These are phyloP conservation scores for Cokeromyces recurvatus DNA, from an alignment of 371 early-diverging fungal genomes.

Conservation along the genomic window DNA sequence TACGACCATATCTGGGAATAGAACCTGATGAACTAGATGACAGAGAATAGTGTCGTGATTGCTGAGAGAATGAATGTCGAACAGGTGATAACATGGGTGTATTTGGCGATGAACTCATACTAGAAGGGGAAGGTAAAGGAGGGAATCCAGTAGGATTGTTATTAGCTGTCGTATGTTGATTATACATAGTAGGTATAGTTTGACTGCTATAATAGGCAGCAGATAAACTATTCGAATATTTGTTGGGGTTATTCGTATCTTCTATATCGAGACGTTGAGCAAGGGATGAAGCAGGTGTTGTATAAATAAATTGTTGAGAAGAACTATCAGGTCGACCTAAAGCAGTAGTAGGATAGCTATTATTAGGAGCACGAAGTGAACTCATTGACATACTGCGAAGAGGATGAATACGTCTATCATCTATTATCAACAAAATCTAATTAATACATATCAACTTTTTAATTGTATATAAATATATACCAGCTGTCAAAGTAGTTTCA, in stretches of 20 bases:
- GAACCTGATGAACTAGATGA: slow-evolving; percentile 17
- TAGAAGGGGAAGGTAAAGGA: slow-evolving; percentile 33
- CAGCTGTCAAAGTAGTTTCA: too few relatives aligned
- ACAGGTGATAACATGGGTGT: slow-evolving; percentile 14
- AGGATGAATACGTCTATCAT: slow-evolving; percentile 22
- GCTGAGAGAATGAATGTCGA: background rate
- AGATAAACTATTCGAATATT: slow-evolving; percentile 10
- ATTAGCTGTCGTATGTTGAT: background rate
- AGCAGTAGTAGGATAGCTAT: slow-evolving; percentile 14
- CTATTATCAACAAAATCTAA: background rate
- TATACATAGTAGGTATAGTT: slow-evolving; percentile 8
- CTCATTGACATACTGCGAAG: slow-evolving; percentile 45
- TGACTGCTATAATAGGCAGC: slow-evolving; percentile 14
- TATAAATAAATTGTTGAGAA: slow-evolving; percentile 17
- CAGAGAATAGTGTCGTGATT: slow-evolving; percentile 21
- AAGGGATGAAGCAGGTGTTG: slow-evolving; percentile 7
- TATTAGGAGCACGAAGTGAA: slow-evolving; percentile 17
- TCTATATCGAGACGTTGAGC: slow-evolving; percentile 22
- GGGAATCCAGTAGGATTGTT: slow-evolving; percentile 18
- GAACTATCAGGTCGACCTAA: slow-evolving; percentile 36
- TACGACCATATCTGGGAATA: slow-evolving; percentile 11
- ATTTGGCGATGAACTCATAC: slow-evolving; percentile 31
- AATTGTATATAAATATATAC: background rate
- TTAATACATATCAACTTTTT: background rate
- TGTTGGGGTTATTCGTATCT: slow-evolving; percentile 4